phyloP scores from a whole-genome alignment of 441 rosid genomes.

The Jatropha podagrica region DNA sequence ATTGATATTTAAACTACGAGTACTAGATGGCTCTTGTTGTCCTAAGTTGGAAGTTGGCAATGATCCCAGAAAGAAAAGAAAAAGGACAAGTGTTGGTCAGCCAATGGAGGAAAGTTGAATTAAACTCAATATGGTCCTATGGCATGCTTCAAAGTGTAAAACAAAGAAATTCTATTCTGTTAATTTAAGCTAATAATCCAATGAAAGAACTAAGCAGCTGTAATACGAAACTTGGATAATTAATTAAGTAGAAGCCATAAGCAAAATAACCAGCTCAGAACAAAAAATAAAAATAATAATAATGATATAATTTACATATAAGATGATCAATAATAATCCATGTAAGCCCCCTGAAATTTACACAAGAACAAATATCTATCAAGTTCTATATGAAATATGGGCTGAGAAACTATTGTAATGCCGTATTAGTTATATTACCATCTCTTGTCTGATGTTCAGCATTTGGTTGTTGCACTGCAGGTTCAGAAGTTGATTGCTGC shows the following conservation, averaged over 20 bases:
- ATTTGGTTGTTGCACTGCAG: conserved; percentile 35
- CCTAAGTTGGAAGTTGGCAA: conserved; percentile 34
- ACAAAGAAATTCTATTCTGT: background rate
- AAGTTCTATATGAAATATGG: conserved; percentile 15
- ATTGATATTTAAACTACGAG: conserved; percentile 42
- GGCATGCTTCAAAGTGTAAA: background rate
- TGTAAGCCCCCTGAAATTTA: conserved; percentile 7
- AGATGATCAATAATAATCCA: background rate
- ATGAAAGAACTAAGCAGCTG: background rate
- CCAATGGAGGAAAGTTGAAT: conserved; percentile 2
- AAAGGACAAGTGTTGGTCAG: conserved; percentile 1
- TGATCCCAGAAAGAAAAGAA: conserved; percentile 35
- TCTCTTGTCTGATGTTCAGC: conserved; percentile 36
- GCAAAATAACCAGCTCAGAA: background rate
- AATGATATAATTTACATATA: background rate
- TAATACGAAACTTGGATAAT: background rate
- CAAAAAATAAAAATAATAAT: background rate
- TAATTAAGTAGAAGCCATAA: background rate
- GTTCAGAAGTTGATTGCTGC: conserved; percentile 38
- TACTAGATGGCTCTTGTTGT: conserved; percentile 37
- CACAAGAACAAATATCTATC: background rate
- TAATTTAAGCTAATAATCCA: background rate
- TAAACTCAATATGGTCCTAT: background rate
- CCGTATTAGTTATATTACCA: conserved; percentile 38
- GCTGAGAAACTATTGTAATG: background rate